Base-by-base conservation (phyloP, 164 flowering plant genomes). In the Piper betle region DNA sequence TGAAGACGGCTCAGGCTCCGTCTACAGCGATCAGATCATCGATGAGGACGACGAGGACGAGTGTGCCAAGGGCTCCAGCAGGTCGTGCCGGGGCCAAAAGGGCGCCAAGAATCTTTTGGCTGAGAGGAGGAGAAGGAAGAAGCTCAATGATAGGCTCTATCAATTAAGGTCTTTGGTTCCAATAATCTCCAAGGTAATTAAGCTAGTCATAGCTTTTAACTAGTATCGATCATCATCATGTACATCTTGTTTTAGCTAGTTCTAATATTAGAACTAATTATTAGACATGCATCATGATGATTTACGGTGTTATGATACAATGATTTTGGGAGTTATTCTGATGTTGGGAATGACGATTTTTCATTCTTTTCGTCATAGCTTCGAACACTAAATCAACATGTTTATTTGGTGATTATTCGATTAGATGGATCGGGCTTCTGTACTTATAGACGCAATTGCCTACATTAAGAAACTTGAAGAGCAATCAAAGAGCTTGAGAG, bases 91-190 rank as follows among this genome's bases (percentile, higher is more conserved):
- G 15, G 71, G 78, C 52, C 87, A 80, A 43, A 25, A 25, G 33
- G 33, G 33, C 33, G 75, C 91, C 2, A 93, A 90, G 63, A 93
- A 93, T 68, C 85, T 93, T 37, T 38, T 68, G 2, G 99, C 99
- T 15, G 97, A 93, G 80, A 88, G 99, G 80, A 90, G 71, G 75
- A 78, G 99, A 68, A 84, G 99, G 78, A 90, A 87, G 77, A 93
- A 88, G 73, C 96, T 93, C 52, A 88, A 91, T 59, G 97, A 88
- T 3, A 71, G 93, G 68, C 91, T 93, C 48, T 90, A 84, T 54
- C 58, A 71, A 37, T 87, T 93, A 18, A 76, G 99, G 0, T 65
- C 97, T 57, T 72, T 90, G 64, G 99, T 93, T 67, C 99, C 99
- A 10, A 86, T 77, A 40, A 93, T 93, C 52, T 71, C 91, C 0